Evolutionary conservation across 1,284 basidiomycete species (phyloP).

Genomic region (Xerocomus nothofagi): DNA sequence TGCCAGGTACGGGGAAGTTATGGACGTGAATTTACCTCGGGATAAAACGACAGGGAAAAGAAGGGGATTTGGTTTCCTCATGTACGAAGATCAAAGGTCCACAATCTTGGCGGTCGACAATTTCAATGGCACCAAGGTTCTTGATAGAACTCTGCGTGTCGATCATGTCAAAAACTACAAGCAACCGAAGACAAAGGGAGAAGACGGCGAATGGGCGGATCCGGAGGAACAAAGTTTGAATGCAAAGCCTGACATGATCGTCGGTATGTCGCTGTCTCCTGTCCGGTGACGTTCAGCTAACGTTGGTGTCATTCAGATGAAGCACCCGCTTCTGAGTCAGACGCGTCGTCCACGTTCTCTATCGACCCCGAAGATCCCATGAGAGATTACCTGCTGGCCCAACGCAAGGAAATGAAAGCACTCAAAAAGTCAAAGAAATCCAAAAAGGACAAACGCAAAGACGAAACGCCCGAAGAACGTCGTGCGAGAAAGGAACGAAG

Average conservation of each 20-base stretch:
- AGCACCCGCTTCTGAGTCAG: slow-evolving; percentile 59
- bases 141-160: slow-evolving; percentile 85
- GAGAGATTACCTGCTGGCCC: slow-evolving; percentile 81
- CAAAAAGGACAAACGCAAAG: slow-evolving; percentile 58
- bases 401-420: slow-evolving; percentile 68
- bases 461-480: slow-evolving; percentile 79
- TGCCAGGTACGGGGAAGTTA: slow-evolving; percentile 87
- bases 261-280: slow-evolving; percentile 46
- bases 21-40: slow-evolving; percentile 92
- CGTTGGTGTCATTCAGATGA: slow-evolving; percentile 41
- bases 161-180: slow-evolving; percentile 96
- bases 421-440: slow-evolving; percentile 58
- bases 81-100: slow-evolving; percentile 98
- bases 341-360: slow-evolving; percentile 62
- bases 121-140: slow-evolving; percentile 90
- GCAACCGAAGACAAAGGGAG: slow-evolving; percentile 78
- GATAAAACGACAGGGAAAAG: slow-evolving; percentile 89
- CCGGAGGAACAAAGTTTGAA: slow-evolving; percentile 83
- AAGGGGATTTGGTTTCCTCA: slow-evolving; percentile 93
- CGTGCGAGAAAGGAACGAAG: slow-evolving; percentile 66
- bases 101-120: slow-evolving; percentile 98
- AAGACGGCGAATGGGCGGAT: slow-evolving; percentile 88
- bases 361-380: slow-evolving; percentile 98
- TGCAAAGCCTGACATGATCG: slow-evolving; percentile 71
- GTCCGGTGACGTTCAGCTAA: slow-evolving; percentile 5